These are phyloP conservation scores for Lachnellula hyalina DNA, from an alignment of 2,329 filamentous ascomycete species.

Conservation along the genomic window DNA sequence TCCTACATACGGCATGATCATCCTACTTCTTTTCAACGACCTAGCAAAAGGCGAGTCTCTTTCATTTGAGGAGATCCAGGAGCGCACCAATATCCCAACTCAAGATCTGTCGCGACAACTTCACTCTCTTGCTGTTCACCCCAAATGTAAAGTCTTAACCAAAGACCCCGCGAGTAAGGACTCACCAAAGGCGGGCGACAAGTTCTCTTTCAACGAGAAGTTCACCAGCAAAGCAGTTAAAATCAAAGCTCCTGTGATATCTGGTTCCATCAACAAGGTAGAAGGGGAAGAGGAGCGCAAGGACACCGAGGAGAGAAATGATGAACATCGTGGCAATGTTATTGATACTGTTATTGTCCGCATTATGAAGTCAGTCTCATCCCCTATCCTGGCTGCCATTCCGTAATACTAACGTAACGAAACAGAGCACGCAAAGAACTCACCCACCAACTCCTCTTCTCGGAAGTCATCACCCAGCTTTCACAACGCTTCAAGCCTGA, in stretches of 20 bases:
- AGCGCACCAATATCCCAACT: constrained; percentile 70
- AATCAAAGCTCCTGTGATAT: constrained; percentile 85
- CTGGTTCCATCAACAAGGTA: constrained; percentile 70
- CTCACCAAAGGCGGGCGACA: constrained; percentile 65
- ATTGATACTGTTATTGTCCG: constrained; percentile 74
- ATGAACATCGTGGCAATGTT: constrained; percentile 63
- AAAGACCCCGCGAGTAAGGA: constrained; percentile 78
- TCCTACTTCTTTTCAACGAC: constrained; percentile 86
- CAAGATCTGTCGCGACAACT: constrained; percentile 71
- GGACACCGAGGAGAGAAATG: constrained; percentile 70
- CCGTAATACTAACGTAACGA: constrained; percentile 27
- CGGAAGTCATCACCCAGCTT: constrained; percentile 67
- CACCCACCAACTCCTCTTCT: constrained; percentile 62
- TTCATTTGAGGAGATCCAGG: constrained; percentile 73
- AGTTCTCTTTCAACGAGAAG: constrained; percentile 74
- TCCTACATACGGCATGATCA: constrained; percentile 86
- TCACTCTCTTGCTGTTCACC: constrained; percentile 74
- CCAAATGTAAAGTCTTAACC: constrained; percentile 73
- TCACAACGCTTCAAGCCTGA: constrained; percentile 68
- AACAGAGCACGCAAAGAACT: constrained; percentile 70
- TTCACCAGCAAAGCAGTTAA: constrained; percentile 80
- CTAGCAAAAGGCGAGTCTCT: constrained; percentile 48
- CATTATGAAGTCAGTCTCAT: constrained; percentile 71
- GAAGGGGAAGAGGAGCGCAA: constrained; percentile 67
- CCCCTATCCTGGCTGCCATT: not conserved